These are phyloP conservation scores for Coemansia sp. DNA, from an alignment of 192 early-diverging fungal species.

Conservation along the genomic window DNA sequence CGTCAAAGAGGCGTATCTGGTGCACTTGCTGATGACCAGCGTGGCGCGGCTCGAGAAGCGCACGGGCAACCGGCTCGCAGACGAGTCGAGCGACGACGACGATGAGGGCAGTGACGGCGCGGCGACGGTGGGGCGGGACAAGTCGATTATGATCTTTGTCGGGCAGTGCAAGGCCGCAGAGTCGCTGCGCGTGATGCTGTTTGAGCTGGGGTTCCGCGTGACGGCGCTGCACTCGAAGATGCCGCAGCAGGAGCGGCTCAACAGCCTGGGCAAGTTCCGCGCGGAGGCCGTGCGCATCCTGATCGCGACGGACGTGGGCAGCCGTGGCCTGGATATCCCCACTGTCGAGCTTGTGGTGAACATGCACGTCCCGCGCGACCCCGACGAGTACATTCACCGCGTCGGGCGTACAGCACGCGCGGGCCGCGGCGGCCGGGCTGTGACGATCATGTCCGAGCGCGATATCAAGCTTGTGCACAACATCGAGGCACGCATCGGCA, in stretches of 20 bases:
- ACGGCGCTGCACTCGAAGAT: constrained; percentile 93
- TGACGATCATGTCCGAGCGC: constrained; percentile 83
- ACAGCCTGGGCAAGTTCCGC: constrained; percentile 91
- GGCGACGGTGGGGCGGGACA: constrained; percentile 51
- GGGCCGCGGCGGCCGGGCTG: constrained; percentile 82
- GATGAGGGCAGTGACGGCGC: constrained; percentile 39
- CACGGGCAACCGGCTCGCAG: constrained; percentile 18
- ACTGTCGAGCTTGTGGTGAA: constrained; percentile 91
- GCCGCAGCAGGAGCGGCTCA: constrained; percentile 86
- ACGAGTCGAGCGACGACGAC: constrained; percentile 22
- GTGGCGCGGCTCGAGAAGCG: constrained; percentile 43
- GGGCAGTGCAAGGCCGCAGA: constrained; percentile 84
- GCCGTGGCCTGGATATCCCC: constrained; percentile 97
- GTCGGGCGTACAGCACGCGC: constrained; percentile 99
- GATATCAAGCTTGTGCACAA: constrained; percentile 87
- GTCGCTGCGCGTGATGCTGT: constrained; percentile 78
- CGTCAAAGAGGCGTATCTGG: constrained; percentile 85
- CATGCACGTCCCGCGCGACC: constrained; percentile 92
- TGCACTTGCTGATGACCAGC: constrained; percentile 62
- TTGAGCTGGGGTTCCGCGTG: constrained; percentile 86
- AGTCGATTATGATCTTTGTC: constrained; percentile 93
- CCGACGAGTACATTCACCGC: constrained; percentile 97
- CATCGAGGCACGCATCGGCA: constrained; percentile 85
- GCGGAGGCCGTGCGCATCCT: constrained; percentile 83
- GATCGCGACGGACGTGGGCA: constrained; percentile 96